These are phyloP conservation scores for Quercus rubra DNA, from an alignment of 306 rosid genomes.

Conservation along the genomic window DNA sequence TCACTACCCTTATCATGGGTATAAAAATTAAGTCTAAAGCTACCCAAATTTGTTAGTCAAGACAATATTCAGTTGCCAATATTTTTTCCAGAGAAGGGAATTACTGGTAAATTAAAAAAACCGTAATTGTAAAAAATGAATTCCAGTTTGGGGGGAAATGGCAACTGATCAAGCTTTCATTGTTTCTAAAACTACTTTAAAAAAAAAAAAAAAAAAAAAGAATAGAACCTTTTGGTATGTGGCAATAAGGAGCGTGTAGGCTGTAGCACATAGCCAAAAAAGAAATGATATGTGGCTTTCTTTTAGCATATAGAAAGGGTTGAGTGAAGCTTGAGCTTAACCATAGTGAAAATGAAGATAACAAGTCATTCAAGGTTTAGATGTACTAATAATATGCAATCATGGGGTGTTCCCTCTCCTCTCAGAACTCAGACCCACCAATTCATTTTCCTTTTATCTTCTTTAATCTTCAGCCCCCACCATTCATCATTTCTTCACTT, in stretches of 20 bases:
- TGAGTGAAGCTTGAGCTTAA: background rate
- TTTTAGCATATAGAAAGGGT: background rate
- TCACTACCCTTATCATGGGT: background rate
- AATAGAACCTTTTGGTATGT: no score
- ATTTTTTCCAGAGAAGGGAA: no score
- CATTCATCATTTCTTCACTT: slow-evolving; percentile 34
- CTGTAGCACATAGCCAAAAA: background rate
- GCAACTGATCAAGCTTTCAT: no score
- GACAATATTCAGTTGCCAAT: no score
- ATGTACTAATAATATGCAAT: slow-evolving; percentile 25
- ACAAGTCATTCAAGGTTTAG: background rate
- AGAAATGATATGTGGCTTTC: background rate
- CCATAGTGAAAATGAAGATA: background rate
- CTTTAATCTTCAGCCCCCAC: slow-evolving; percentile 40
- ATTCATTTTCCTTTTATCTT: slow-evolving; percentile 25
- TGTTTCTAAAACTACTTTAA: no score
- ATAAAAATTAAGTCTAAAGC: background rate
- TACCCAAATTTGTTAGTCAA: background rate
- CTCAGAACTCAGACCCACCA: slow-evolving; percentile 24
- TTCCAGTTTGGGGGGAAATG: no score
- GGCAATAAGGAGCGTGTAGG: background rate
- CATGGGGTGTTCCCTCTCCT: slow-evolving; percentile 35
- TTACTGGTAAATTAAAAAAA: no score
- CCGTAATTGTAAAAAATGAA: no score
- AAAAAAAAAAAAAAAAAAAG: no score